Base-by-base conservation (phyloP, 2,329 filamentous ascomycete genomes). In the Paracoccidioides brasiliensis region DNA sequence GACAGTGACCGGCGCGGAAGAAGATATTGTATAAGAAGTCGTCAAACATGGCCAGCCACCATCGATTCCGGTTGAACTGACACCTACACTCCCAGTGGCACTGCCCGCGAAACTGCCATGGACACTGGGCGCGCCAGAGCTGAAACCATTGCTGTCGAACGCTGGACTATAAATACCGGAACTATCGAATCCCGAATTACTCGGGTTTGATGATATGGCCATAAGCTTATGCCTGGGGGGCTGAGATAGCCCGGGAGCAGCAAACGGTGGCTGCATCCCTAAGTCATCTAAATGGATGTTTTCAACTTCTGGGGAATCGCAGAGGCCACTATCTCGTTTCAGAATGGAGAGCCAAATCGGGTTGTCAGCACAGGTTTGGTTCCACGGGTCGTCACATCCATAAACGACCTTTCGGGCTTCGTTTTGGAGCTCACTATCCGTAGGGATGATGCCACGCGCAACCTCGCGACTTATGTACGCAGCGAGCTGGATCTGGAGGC, bases 321-420 rank as follows among this genome's bases (percentile, higher is more conserved):
- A 64, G 15, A 76, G 60, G 3, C 73, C 73, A 42, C 68, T 64
- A 57, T 74, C 70, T 8, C 69, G 70, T 60, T 76, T 76, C 53
- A 76, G 61, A 32, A 74, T 63, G 55, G 69, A 68, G 9, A 76
- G 64, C 74, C 74, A 76, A 8, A 70, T 63, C n/a, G 69, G 64
- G 52, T 75, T 75, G 59, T 76, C 74, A 6, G 74, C 74, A 55
- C 72, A 72, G 3, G 74, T 76, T 62, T 74, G 66, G 54, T 68
- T 65, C 66, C 66, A 68, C 2, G 66, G 63, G 56, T 68, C 66
- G 48, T 64, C 62, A 51, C 59, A 64, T 41, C 63, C 64, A 53
- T 64, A 68, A n/a, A 68, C 61, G 30, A 65, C 63, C 41, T 57
- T 54, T 15, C 66, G 58, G 14, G 66, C 66, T 51, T 67, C 61